phyloP scores from a whole-genome alignment of 108 stramenopile species.

The Chaetoceros muelleri region DNA sequence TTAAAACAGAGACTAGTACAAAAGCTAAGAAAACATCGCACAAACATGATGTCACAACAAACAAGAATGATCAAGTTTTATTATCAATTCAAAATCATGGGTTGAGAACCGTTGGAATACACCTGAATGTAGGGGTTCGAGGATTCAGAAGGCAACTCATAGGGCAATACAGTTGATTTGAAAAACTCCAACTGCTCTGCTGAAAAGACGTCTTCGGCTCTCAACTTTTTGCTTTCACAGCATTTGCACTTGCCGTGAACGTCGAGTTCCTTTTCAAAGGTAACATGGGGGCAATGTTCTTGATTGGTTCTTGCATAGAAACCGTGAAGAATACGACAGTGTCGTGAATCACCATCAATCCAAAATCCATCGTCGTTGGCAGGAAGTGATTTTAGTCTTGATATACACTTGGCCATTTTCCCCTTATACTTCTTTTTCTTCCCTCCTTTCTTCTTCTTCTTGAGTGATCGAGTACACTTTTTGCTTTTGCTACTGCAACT shows the following conservation, averaged over 20 bases:
- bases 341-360: not conserved
- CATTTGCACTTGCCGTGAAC: not conserved
- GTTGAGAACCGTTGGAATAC: too few species aligned
- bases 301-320: not conserved
- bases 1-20: too few species aligned
- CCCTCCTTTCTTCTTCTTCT: not conserved
- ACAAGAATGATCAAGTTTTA: too few species aligned
- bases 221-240: not conserved
- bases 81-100: too few species aligned
- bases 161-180: too few species aligned
- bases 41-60: too few species aligned
- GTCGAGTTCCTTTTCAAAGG: not conserved
- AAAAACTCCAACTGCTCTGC: not conserved
- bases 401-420: not conserved
- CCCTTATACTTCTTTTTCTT: not conserved
- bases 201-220: not conserved
- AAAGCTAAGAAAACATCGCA: too few species aligned
- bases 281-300: not conserved
- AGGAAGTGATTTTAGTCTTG: not conserved
- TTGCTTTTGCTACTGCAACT: not conserved
- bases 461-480: not conserved
- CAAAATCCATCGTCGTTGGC: not conserved
- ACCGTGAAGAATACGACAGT: not conserved
- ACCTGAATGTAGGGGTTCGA: too few species aligned
- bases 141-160: too few species aligned